A percentile compares a stretch with the other conserved stretches of the same genome.
phyloP scores from a whole-genome alignment of 441 rosid genomes.

The Syzygium syzygioides region DNA sequence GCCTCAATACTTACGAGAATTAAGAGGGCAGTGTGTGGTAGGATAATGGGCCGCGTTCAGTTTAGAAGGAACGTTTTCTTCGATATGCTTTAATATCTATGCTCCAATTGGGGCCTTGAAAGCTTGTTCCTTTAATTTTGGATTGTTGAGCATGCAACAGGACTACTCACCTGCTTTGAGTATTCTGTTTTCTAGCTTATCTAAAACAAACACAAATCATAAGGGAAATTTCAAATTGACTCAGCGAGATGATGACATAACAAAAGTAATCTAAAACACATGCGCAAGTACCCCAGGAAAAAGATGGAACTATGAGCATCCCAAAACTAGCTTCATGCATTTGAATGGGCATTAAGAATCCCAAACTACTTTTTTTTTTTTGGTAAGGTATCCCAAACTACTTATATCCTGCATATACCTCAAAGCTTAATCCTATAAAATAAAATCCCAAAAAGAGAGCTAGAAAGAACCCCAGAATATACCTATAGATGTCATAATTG shows the following conservation, averaged over 20 bases:
- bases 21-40: background rate
- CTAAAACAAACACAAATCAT: background rate
- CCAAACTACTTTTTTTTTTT: background rate
- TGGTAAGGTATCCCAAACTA: background rate
- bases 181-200: background rate
- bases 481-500: conserved; percentile 90
- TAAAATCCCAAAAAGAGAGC: background rate
- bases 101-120: background rate
- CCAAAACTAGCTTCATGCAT: background rate
- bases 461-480: background rate
- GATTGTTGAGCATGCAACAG: background rate
- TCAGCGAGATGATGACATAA: background rate
- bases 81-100: background rate
- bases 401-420: background rate
- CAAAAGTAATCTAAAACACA: background rate
- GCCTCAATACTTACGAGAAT: background rate
- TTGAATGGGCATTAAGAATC: background rate
- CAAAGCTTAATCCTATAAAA: background rate
- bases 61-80: background rate
- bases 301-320: background rate
- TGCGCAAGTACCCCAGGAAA: background rate
- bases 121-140: background rate
- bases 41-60: background rate
- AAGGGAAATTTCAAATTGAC: background rate
- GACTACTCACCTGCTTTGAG: background rate